A percentile compares a stretch with the other conserved stretches of the same genome.
phyloP scores from a whole-genome alignment of 2,329 filamentous ascomycete species.

The Zymoseptoria brevis region DNA sequence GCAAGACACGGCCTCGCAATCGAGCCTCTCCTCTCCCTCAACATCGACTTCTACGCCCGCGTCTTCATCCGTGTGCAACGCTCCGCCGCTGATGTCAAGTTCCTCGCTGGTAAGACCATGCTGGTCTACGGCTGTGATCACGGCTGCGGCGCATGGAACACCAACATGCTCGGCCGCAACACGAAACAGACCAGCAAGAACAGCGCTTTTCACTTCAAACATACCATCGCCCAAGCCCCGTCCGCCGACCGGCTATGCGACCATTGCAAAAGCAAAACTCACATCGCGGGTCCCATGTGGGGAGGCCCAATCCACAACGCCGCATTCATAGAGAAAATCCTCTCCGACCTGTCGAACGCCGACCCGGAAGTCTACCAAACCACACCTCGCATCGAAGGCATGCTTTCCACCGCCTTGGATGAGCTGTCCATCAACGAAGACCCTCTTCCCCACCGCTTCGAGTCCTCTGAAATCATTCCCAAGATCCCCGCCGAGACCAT shows the following conservation, averaged over 20 bases:
- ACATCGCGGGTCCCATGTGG: slow-evolving; percentile 91
- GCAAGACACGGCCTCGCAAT: slow-evolving; percentile 80
- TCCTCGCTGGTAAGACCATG: slow-evolving; percentile 86
- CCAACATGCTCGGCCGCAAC: slow-evolving; percentile 67
- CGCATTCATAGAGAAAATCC: slow-evolving; percentile 70
- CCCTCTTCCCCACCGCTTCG: neutral
- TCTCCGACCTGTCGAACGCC: slow-evolving; percentile 61
- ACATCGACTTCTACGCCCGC: slow-evolving; percentile 90
- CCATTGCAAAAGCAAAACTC: slow-evolving; percentile 80
- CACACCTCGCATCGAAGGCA: slow-evolving; percentile 72
- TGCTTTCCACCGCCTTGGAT: slow-evolving; percentile 82
- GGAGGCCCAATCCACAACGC: slow-evolving; percentile 79
- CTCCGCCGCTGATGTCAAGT: slow-evolving; percentile 80
- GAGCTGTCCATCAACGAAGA: slow-evolving; percentile 43
- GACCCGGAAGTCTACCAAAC: slow-evolving; percentile 70
- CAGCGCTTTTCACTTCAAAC: slow-evolving; percentile 63
- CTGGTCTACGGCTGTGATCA: slow-evolving; percentile 81
- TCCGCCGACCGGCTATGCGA: slow-evolving; percentile 59
- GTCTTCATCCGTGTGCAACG: slow-evolving; percentile 77
- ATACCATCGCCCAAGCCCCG: slow-evolving; percentile 65
- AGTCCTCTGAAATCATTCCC: slow-evolving; percentile 28
- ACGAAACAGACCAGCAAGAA: slow-evolving; percentile 62
- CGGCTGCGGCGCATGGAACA: slow-evolving; percentile 87
- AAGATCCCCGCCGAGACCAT: slow-evolving; percentile 52
- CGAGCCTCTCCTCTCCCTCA: slow-evolving; percentile 84